Percentiles rank a stretch among this genome's conserved stretches.
These are phyloP conservation scores for Picea abies DNA, from an alignment of 83 land plant species.

Conservation along the genomic window DNA sequence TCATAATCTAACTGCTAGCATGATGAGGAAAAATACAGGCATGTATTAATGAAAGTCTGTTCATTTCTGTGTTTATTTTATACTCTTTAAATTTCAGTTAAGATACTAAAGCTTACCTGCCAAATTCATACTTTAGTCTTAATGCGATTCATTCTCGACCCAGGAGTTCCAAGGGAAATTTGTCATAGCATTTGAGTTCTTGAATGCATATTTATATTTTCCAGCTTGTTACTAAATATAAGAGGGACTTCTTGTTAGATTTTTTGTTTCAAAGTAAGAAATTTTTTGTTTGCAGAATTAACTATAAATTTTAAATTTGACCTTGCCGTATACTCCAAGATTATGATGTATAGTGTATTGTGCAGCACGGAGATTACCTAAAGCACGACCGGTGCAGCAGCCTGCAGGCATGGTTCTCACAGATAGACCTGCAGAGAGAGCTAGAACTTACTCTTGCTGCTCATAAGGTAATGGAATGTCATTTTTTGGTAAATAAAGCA, in stretches of 20 bases:
- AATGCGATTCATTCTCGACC: too few species aligned
- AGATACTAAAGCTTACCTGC: too few species aligned
- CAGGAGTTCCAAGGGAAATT: too few species aligned
- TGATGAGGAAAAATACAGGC: too few species aligned
- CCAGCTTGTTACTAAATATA: background rate
- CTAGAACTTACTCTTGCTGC: constrained; percentile 37
- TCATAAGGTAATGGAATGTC: constrained; percentile 25
- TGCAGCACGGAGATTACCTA: constrained; percentile 55
- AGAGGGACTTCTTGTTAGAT: background rate
- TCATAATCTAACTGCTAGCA: too few species aligned
- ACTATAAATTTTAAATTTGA: background rate
- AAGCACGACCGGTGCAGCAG: constrained; percentile 51
- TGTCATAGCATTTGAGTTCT: background rate
- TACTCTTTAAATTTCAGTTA: too few species aligned
- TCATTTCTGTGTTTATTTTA: too few species aligned
- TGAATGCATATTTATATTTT: background rate
- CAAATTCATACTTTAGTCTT: too few species aligned
- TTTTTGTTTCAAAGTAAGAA: background rate
- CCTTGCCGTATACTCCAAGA: background rate
- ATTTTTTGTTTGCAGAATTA: background rate
- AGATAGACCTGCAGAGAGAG: constrained; percentile 41
- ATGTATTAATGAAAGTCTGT: too few species aligned
- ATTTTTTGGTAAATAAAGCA: too few species aligned
- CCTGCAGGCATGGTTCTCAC: constrained; percentile 61
- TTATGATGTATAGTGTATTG: background rate